Evolutionary conservation across 2,329 filamentous ascomycete genomes (phyloP).

Genomic region (Ophidiomyces ophidiicola): DNA sequence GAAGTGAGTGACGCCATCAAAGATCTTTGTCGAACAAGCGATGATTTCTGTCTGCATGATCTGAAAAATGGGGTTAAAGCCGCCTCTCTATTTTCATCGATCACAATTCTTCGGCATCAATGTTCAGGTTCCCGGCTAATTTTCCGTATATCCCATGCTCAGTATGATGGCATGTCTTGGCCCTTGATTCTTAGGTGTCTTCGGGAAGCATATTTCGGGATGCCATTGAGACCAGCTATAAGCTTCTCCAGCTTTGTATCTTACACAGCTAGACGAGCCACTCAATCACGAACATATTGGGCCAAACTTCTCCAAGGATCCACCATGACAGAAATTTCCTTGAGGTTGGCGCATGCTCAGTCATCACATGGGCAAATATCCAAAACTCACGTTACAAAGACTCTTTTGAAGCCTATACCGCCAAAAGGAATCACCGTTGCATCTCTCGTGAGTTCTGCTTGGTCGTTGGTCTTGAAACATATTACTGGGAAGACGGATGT

Average conservation of each 20-base stretch:
- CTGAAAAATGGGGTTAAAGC: conserved; percentile 33
- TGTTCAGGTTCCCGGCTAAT: conserved; percentile 29
- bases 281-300: conserved; percentile 9
- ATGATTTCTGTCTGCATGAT: conserved; percentile 36
- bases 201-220: not conserved
- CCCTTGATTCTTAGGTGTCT: conserved; percentile 25
- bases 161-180: conserved; percentile 53
- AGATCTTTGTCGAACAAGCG: conserved; percentile 35
- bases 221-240: not conserved
- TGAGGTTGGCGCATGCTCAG: not conserved
- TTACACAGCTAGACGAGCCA: conserved; percentile 2
- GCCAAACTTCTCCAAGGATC: conserved; percentile 6
- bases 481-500: conserved; percentile 40
- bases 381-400: conserved; percentile 1
- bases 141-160: conserved; percentile 50
- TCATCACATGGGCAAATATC: not conserved
- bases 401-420: conserved; percentile 37
- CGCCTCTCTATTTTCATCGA: conserved; percentile 2
- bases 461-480: conserved; percentile 47
- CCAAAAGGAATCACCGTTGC: conserved; percentile 44
- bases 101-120: conserved; percentile 1
- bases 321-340: conserved; percentile 1
- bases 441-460: conserved; percentile 48
- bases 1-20: conserved; percentile 34
- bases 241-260: conserved; percentile 4